phyloP scores from a whole-genome alignment of 257 asterid species.

The Nicotiana obtusifolia region DNA sequence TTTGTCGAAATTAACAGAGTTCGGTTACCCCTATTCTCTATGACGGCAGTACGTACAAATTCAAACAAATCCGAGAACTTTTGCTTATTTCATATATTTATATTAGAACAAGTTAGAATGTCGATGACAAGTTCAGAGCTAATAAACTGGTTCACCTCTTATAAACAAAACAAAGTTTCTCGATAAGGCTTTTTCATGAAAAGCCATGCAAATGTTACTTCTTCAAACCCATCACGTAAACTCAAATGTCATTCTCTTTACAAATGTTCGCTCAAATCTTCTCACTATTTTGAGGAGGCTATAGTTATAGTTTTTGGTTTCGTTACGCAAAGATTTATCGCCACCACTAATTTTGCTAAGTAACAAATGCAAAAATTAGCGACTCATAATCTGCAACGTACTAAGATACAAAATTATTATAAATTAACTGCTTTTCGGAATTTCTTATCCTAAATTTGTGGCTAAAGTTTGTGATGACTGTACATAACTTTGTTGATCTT shows the following conservation, averaged over 20 bases:
- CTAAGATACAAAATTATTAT: not conserved
- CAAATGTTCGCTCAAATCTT: not conserved
- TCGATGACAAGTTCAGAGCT: too few relatives aligned
- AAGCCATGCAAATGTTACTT: not conserved
- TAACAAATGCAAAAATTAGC: not conserved
- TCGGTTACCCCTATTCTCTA: too few relatives aligned
- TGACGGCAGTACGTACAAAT: too few relatives aligned
- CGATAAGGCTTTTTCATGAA: not conserved
- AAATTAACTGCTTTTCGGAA: not conserved
- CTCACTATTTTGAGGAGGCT: not conserved
- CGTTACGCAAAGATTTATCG: not conserved
- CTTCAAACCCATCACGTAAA: not conserved
- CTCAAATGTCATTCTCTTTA: not conserved
- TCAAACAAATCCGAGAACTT: too few relatives aligned
- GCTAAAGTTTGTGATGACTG: not conserved
- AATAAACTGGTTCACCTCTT: too few relatives aligned
- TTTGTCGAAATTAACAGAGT: too few relatives aligned
- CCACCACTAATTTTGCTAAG: not conserved
- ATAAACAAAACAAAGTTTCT: not conserved
- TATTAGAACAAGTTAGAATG: too few relatives aligned
- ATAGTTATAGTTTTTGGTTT: not conserved
- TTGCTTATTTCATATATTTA: too few relatives aligned
- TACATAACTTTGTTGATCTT: not conserved
- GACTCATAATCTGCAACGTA: not conserved
- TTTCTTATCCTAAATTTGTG: conserved; percentile 1